Conservation (phyloP, 2,329 filamentous ascomycete genomes). For the Xenosphaeropsis pyriputrescens region DNA sequence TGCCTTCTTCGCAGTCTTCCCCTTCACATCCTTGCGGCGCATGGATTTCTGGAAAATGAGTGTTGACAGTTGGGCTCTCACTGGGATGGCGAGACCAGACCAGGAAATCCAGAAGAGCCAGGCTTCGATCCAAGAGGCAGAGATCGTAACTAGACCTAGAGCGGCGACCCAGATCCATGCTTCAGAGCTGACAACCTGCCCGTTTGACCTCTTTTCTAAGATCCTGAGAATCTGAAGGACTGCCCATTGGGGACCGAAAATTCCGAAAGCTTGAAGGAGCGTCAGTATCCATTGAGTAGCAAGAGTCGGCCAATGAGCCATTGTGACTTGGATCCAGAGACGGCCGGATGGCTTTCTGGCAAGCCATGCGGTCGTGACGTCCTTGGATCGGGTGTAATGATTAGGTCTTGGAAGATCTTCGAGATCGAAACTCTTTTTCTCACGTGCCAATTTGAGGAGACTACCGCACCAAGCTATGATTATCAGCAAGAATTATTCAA, state of each 20-base stretch:
- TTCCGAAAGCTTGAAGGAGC: slow-evolving; percentile 19
- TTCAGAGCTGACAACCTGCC: slow-evolving; percentile 29
- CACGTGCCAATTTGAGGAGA: slow-evolving; percentile 37
- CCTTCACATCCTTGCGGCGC: slow-evolving; percentile 63
- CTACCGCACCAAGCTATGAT: slow-evolving; percentile 35
- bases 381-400: slow-evolving; percentile 35
- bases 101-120: slow-evolving; percentile 55
- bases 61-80: slow-evolving; percentile 55
- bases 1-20: slow-evolving; percentile 30
- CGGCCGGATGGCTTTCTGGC: slow-evolving; percentile 27
- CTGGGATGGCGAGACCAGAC: slow-evolving; percentile 45
- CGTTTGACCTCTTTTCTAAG: slow-evolving; percentile 39
- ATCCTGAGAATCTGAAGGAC: slow-evolving; percentile 50
- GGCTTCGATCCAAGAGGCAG: slow-evolving; percentile 39
- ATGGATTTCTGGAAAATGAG: slow-evolving; percentile 67
- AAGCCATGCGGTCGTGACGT: slow-evolving; percentile 34
- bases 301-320: slow-evolving; percentile 40
- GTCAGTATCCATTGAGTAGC: slow-evolving; percentile 43
- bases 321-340: slow-evolving; percentile 45
- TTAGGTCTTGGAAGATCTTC: slow-evolving; percentile 47
- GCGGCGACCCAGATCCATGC: slow-evolving; percentile 56
- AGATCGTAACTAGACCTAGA: slow-evolving; percentile 43
- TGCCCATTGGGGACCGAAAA: slow-evolving; percentile 56
- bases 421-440: slow-evolving; percentile 45
- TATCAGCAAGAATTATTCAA: no score